phyloP scores from a whole-genome alignment of 768 basidiomycete genomes.

The Strobilomyces dryophilus region DNA sequence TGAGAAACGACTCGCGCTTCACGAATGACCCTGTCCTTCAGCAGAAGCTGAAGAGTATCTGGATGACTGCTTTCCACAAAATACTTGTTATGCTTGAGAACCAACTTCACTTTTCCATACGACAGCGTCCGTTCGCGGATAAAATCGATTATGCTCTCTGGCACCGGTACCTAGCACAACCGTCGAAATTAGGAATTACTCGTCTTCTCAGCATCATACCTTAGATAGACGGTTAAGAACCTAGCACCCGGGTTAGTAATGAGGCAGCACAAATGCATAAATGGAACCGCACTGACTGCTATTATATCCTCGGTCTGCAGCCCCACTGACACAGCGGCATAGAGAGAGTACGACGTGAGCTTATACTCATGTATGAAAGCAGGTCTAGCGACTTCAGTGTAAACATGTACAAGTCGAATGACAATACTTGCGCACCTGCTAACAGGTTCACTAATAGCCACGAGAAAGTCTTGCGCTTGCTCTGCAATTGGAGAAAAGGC shows the following conservation, averaged over 20 bases:
- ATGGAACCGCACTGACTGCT: constrained; percentile 58
- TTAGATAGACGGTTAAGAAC: constrained; percentile 80
- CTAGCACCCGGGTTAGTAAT: constrained; percentile 40
- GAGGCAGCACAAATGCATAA: constrained; percentile 17
- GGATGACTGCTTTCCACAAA: constrained; percentile 95
- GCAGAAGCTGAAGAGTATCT: constrained; percentile 81
- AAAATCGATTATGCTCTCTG: constrained; percentile 77
- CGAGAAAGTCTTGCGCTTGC: constrained; percentile 97
- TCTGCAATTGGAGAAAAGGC: constrained; percentile 97
- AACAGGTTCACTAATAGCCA: constrained; percentile 97
- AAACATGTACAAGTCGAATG: constrained; percentile 27
- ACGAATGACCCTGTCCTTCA: constrained; percentile 83
- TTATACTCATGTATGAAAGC: constrained; percentile 99
- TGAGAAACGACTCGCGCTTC: constrained; percentile 76
- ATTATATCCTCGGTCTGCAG: constrained; percentile 98
- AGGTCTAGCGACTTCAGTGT: constrained; percentile 53
- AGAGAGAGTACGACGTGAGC: constrained; percentile 94
- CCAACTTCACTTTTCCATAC: constrained; percentile 97
- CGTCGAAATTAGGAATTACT: constrained; percentile 4
- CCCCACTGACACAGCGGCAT: constrained; percentile 98
- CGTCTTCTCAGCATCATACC: constrained; percentile 28
- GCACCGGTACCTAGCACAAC: constrained; percentile 75
- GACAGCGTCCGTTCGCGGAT: constrained; percentile 93
- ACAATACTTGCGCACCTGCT: constrained; percentile 69
- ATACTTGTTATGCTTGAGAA: constrained; percentile 96